Conservation (phyloP, 2,329 filamentous ascomycete genomes). For the Tolypocladium tropicale region DNA sequence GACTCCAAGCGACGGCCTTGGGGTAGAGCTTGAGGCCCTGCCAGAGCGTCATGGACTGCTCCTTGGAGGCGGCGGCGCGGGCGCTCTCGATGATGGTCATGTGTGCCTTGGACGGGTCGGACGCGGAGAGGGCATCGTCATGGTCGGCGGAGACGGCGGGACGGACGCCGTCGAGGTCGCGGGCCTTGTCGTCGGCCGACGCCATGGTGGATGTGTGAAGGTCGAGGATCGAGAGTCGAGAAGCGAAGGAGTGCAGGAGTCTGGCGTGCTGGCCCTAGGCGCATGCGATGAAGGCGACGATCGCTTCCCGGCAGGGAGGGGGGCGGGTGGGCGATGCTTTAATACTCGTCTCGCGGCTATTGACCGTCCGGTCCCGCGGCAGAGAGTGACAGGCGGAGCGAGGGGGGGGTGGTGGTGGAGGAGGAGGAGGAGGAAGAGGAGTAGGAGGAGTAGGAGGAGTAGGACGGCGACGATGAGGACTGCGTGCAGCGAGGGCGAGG, state of each 20-base stretch:
- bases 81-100: slow-evolving; percentile 22
- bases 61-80: slow-evolving; percentile 43
- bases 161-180: background rate
- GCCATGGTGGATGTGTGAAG: background rate
- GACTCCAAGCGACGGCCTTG: slow-evolving; percentile 74
- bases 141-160: slow-evolving; percentile 8
- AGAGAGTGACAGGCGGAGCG: background rate
- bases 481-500: background rate
- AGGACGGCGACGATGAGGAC: background rate
- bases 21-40: slow-evolving; percentile 77
- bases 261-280: background rate
- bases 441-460: no score
- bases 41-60: slow-evolving; percentile 59
- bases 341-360: background rate
- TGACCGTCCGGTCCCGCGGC: background rate
- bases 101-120: slow-evolving; percentile 15
- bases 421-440: no score
- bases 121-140: slow-evolving; percentile 5
- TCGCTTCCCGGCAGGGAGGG: background rate
- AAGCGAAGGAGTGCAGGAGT: no score
- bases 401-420: no score
- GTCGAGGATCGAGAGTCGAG: background rate
- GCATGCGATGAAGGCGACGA: background rate
- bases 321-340: background rate
- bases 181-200: background rate